Evolutionary conservation across 2,329 filamentous ascomycete genomes (phyloP), one percentile per base, ranked within the genome.

Genomic region (Aspergillus sp.): DNA sequence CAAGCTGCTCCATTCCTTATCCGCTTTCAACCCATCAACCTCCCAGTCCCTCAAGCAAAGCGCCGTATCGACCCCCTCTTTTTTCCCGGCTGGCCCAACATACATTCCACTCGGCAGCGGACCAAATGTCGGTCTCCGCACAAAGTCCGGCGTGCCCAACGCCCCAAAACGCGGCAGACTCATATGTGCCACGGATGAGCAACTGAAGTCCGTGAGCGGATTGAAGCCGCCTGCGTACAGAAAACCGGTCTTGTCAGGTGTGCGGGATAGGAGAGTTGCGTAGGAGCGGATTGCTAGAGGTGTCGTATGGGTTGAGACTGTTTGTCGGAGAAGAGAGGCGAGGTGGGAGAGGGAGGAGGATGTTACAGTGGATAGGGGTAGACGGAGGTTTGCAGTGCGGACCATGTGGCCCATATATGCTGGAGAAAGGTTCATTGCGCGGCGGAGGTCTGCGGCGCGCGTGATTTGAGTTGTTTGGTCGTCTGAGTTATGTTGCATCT

Each of bases 371-470:
- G 48, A 49, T 1, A 62, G 14, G 2, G 63, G 49, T 2, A 65
- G 62, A 3, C 58, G 56, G 0, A 55, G 41, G 21, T 55, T 56
- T 6, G 56, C 40, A 8, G 62, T 58, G 11, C 61, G 61, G 8
- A 66, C 60, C 60, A 66, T 63, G 47, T 67, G 64, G 33, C 64
- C 65, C 48, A 67, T 53, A 47, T 67, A 67, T 4, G 58, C 53
- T 0, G 51, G 52, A 2, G 61, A 27, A 33, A 67, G 52, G 33
- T 35, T 31, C 53, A 67, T 55, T 12, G 59, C 47, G 11, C 58
- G 60, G 1, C 65, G 64, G 15, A 61, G 58, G 50, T 67, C 64
- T 2, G 64, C 47, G n/a, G 65, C 64, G 21, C 65, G 65, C 7
- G 55, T 55, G 19, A 67, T 39, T 11, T 64, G 56, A 1, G 56